These are phyloP conservation scores for Malus asiatica DNA, from an alignment of 306 rosid genomes.

Conservation along the genomic window DNA sequence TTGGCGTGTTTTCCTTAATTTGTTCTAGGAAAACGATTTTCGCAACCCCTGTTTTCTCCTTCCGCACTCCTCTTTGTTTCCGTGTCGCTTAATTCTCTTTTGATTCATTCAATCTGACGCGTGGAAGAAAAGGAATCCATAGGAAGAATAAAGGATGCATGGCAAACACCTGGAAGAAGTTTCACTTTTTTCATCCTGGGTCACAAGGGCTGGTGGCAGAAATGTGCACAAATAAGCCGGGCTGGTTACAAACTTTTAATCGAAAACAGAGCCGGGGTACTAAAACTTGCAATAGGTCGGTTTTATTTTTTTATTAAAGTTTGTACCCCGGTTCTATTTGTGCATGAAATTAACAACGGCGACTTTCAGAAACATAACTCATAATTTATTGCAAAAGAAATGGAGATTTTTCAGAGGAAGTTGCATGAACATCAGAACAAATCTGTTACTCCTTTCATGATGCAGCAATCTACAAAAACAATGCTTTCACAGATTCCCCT, in stretches of 20 bases:
- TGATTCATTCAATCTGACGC: no score
- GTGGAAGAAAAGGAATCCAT: no score
- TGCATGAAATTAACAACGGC: neutral
- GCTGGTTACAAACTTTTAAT: no score
- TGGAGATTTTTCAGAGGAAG: neutral
- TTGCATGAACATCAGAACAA: constrained; percentile 12
- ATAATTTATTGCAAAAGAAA: neutral
- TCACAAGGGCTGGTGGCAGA: neutral
- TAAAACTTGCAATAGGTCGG: neutral
- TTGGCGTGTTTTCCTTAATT: no score
- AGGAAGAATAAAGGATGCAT: no score
- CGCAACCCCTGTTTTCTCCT: no score
- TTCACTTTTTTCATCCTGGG: neutral
- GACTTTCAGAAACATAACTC: neutral
- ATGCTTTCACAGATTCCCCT: constrained; percentile 3
- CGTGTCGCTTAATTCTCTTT: no score
- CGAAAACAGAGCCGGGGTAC: no score
- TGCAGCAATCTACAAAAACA: constrained; percentile 24
- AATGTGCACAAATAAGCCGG: neutral
- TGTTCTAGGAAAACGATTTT: no score
- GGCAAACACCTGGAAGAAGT: no score
- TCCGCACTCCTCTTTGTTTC: no score
- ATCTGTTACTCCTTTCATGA: neutral
- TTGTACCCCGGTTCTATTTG: neutral
- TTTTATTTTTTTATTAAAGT: no score